Conservation (phyloP, 164 flowering plant genomes). For the Brasenia schreberi region DNA sequence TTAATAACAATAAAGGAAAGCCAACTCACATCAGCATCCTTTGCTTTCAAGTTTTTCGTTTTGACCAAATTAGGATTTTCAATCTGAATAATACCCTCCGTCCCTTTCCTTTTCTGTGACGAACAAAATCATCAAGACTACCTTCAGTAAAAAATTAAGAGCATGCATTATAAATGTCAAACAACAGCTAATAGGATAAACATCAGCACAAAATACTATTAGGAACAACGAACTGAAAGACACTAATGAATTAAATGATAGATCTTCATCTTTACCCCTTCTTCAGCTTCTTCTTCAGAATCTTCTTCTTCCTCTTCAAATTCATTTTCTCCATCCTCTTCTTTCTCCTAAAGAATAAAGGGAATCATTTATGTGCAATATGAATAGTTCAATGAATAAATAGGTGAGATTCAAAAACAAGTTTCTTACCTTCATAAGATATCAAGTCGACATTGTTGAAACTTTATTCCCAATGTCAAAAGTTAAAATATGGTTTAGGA, state of each 20-base stretch:
- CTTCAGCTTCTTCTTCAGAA: slow-evolving; percentile 54
- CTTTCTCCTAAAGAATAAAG: slow-evolving; percentile 26
- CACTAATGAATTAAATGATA: not conserved
- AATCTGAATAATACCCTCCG: slow-evolving; percentile 69
- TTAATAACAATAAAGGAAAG: not conserved
- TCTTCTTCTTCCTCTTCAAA: slow-evolving; percentile 43
- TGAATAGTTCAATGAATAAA: not conserved
- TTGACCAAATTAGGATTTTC: slow-evolving; percentile 79
- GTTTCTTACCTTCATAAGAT: not conserved
- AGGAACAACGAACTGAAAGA: not conserved
- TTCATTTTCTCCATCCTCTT: slow-evolving; percentile 31
- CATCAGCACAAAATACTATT: not conserved
- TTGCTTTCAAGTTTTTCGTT: slow-evolving; percentile 71
- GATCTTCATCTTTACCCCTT: not conserved
- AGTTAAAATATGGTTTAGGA: too few species aligned
- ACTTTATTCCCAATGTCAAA: not conserved
- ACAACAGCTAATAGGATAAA: too few species aligned
- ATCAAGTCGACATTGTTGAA: not conserved
- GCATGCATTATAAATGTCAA: not conserved
- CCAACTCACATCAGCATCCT: slow-evolving; percentile 54
- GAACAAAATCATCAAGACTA: not conserved
- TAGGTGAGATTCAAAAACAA: not conserved
- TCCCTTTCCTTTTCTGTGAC: slow-evolving; percentile 58
- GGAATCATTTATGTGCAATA: not conserved
- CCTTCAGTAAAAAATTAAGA: not conserved